phyloP scores from a whole-genome alignment of 331 rosid species.

The Malus hybrid region DNA sequence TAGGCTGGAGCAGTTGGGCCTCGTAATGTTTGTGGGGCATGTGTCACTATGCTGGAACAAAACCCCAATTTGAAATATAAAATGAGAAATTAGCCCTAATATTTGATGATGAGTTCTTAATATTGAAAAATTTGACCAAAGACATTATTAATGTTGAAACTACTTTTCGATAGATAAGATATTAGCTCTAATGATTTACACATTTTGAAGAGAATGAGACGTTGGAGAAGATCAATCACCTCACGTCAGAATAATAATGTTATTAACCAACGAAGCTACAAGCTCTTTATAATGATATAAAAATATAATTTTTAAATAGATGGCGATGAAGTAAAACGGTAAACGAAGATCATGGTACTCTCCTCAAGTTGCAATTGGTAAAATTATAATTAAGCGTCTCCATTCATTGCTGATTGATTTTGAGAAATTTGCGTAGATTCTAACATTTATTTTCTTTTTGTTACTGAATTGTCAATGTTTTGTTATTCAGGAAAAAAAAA shows the following conservation, averaged over 20 bases:
- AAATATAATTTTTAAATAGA: too few species aligned
- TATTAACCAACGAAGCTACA: not conserved
- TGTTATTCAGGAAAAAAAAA: not conserved
- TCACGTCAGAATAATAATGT: not conserved
- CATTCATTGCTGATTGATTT: not conserved
- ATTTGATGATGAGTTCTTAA: not conserved
- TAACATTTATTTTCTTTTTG: not conserved
- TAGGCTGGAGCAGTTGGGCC: not conserved
- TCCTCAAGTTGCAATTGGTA: too few species aligned
- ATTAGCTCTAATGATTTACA: too few species aligned
- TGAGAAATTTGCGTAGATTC: not conserved
- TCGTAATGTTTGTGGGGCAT: not conserved
- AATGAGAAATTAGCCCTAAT: not conserved
- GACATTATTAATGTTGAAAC: not conserved
- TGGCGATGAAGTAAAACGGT: too few species aligned
- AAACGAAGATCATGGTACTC: too few species aligned
- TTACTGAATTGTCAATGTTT: not conserved
- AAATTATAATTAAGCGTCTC: too few species aligned
- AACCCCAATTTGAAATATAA: not conserved
- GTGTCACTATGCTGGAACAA: not conserved
- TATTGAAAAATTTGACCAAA: too few species aligned
- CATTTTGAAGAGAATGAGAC: not conserved
- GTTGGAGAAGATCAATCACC: too few species aligned
- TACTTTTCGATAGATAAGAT: not conserved
- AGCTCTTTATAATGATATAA: too few species aligned